Conservation (phyloP, 148 eudicot genomes). For the Camellia japonica region DNA sequence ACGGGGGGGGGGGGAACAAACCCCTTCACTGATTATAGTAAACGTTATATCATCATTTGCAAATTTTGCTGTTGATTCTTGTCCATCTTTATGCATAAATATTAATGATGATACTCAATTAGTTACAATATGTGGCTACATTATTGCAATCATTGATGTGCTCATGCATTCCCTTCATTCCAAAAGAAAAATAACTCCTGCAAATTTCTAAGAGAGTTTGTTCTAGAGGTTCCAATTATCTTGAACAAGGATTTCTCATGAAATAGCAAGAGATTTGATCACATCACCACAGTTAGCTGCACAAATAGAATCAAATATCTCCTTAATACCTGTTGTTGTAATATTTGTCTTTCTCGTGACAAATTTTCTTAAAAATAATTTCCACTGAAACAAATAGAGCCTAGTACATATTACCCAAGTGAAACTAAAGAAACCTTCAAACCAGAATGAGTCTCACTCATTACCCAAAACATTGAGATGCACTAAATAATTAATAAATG, state of each 20-base stretch:
- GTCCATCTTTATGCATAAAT: neutral
- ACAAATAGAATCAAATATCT: neutral
- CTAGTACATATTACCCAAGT: neutral
- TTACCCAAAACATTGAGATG: neutral
- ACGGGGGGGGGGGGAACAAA: neutral
- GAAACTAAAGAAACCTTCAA: neutral
- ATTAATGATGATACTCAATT: constrained; percentile 2
- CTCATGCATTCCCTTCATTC: neutral
- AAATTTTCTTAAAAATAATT: neutral
- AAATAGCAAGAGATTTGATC: neutral
- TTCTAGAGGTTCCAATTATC: neutral
- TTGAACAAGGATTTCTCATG: neutral
- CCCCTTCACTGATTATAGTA: neutral
- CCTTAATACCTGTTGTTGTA: neutral
- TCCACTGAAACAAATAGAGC: neutral
- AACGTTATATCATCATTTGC: neutral
- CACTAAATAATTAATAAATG: neutral
- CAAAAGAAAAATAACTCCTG: neutral
- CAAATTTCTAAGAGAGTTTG: neutral
- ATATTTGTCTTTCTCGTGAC: neutral
- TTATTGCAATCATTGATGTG: neutral
- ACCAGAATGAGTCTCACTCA: too few species aligned
- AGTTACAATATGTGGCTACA: neutral
- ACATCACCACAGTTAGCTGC: neutral
- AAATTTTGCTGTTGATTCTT: neutral